Percentiles rank a stretch among this genome's conserved stretches.
Conservation (phyloP, 2,329 filamentous ascomycete genomes). For the Aphanoascus verrucosus region DNA sequence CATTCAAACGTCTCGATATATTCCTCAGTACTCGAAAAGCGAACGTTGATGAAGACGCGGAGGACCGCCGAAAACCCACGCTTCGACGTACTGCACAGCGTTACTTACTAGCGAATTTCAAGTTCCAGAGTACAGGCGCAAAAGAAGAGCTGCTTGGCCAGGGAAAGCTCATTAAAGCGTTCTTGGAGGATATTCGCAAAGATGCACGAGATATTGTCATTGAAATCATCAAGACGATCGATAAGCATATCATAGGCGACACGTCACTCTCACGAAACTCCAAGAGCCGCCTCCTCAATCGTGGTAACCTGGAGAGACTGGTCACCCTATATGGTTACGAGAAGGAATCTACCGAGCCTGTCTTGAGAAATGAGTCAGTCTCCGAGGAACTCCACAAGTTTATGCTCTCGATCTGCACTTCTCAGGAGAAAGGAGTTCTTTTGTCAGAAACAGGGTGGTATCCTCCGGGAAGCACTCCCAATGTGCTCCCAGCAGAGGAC, state of each 20-base stretch:
- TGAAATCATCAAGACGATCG: constrained; percentile 63
- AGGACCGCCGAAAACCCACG: constrained; percentile 61
- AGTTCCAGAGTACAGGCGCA: constrained; percentile 62
- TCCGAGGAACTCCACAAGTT: constrained; percentile 64
- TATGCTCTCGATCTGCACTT: constrained; percentile 64
- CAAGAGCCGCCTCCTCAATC: constrained; percentile 67
- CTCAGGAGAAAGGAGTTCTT: constrained; percentile 59
- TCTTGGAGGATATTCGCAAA: constrained; percentile 66
- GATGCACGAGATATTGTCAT: constrained; percentile 65
- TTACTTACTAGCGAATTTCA: constrained; percentile 69
- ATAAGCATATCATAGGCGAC: constrained; percentile 62
- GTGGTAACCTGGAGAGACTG: constrained; percentile 61
- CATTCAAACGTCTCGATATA: constrained; percentile 66
- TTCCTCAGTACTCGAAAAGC: constrained; percentile 63
- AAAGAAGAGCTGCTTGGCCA: constrained; percentile 77
- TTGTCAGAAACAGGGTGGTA: constrained; percentile 75
- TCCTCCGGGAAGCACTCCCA: constrained; percentile 55
- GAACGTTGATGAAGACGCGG: constrained; percentile 42
- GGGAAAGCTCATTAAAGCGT: constrained; percentile 53
- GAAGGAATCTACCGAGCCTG: constrained; percentile 37
- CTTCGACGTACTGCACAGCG: constrained; percentile 72
- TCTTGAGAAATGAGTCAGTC: constrained; percentile 39
- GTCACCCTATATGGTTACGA: constrained; percentile 56
- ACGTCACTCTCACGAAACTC: constrained; percentile 58
- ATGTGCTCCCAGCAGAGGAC: constrained; percentile 41